phyloP scores from a whole-genome alignment of 2,329 filamentous ascomycete species.

The Aureobasidium namibiae region DNA sequence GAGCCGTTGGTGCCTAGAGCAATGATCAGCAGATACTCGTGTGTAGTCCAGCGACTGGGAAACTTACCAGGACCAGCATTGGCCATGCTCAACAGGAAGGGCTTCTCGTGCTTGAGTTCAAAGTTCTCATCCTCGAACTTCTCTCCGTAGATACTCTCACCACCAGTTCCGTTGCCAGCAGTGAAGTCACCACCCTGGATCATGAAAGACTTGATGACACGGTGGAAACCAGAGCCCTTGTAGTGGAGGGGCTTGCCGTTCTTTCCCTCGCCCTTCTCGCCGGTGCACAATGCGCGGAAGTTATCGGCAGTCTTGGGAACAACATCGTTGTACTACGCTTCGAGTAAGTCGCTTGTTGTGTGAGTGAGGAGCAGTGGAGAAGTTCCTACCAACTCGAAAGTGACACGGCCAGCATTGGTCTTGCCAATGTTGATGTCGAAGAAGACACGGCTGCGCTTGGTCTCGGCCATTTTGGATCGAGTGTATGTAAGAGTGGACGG shows the following conservation, averaged over 20 bases:
- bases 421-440: slow-evolving; percentile 85
- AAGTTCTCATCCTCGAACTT: slow-evolving; percentile 99
- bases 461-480: slow-evolving; percentile 12
- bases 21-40: neutral
- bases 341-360: neutral
- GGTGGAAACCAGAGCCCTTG: slow-evolving; percentile 88
- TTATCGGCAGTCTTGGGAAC: slow-evolving; percentile 95
- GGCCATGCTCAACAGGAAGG: slow-evolving; percentile 94
- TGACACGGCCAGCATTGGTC: slow-evolving; percentile 65
- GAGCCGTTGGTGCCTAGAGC: slow-evolving; percentile 80
- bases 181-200: slow-evolving; percentile 98
- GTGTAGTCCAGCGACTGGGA: slow-evolving; percentile 10
- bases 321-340: slow-evolving; percentile 42
- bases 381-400: slow-evolving; percentile 67
- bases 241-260: slow-evolving; percentile 80
- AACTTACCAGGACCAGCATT: slow-evolving; percentile 80
- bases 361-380: neutral
- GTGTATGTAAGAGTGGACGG: neutral
- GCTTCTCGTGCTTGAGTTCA: slow-evolving; percentile 78
- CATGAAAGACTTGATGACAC: slow-evolving; percentile 98
- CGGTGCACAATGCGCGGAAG: slow-evolving; percentile 89
- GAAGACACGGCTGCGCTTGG: slow-evolving; percentile 68
- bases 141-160: slow-evolving; percentile 93
- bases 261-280: slow-evolving; percentile 81
- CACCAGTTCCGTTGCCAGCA: slow-evolving; percentile 84